Evolutionary conservation across 179 eudicot species (phyloP).

Genomic region (Drosera spatulata): DNA sequence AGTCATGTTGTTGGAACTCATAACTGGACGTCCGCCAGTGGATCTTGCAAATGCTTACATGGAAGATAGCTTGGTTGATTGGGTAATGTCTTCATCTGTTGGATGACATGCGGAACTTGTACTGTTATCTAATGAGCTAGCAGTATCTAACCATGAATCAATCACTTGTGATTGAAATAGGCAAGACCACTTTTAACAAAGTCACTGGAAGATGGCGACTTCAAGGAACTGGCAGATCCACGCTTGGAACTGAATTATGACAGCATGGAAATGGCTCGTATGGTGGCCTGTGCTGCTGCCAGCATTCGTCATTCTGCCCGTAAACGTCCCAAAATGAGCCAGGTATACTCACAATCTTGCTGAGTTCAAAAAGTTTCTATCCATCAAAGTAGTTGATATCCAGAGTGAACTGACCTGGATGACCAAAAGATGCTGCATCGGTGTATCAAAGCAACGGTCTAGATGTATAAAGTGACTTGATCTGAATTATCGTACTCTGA

Average conservation of each 20-base stretch:
- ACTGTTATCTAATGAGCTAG: no score
- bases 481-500: no score
- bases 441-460: no score
- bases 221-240: conserved; percentile 36
- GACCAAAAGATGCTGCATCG: no score
- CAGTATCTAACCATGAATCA: no score
- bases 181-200: conserved; percentile 44
- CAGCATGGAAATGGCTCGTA: conserved; percentile 39
- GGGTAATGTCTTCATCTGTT: conserved; percentile 35
- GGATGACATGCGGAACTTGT: no score
- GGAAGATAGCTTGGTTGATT: conserved; percentile 94
- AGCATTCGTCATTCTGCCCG: conserved; percentile 52
- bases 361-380: no score
- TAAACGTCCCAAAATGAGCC: conserved; percentile 51
- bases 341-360: conserved; percentile 18
- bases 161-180: conserved; percentile 10
- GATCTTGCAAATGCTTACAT: conserved; percentile 27
- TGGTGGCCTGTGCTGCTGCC: conserved; percentile 62
- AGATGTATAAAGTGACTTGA: no score
- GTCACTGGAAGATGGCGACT: conserved; percentile 41
- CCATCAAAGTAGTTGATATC: no score
- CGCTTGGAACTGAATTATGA: conserved; percentile 22
- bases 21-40: conserved; percentile 84
- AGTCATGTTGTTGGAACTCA: conserved; percentile 88
- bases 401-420: no score